A percentile compares a stretch with the other conserved stretches of the same genome.
Evolutionary conservation across 805 yeast species (phyloP).

Genomic region (Ogataea dorogensis): DNA sequence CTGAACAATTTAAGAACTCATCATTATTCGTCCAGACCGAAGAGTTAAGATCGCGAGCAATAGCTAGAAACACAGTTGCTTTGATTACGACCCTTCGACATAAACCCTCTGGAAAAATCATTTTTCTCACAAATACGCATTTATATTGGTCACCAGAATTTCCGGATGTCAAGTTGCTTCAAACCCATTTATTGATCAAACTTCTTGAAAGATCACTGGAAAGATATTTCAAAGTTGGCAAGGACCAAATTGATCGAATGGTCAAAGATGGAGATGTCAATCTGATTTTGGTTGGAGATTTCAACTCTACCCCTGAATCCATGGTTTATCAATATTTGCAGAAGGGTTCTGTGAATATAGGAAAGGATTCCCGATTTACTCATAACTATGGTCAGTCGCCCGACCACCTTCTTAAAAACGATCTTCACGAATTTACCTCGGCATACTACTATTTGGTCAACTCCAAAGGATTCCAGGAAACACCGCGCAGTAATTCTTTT

Average conservation of each 20-base stretch:
- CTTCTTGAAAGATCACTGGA: conserved; percentile 31
- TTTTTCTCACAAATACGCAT: conserved; percentile 59
- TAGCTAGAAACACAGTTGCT: conserved; percentile 56
- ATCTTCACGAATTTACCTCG: conserved; percentile 25
- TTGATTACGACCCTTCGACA: conserved; percentile 49
- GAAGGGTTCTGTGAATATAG: conserved; percentile 26
- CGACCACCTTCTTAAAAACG: conserved; percentile 11
- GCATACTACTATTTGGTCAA: conserved; percentile 30
- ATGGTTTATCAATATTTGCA: conserved; percentile 45
- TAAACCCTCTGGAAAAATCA: conserved; percentile 35
- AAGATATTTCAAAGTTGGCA: conserved; percentile 16
- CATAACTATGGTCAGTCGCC: conserved; percentile 22
- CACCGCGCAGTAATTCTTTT: conserved; percentile 49
- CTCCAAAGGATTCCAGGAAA: conserved; percentile 26
- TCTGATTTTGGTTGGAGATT: conserved; percentile 54
- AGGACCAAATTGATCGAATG: conserved; percentile 12
- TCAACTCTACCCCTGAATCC: conserved; percentile 51
- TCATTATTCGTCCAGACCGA: conserved; percentile 33
- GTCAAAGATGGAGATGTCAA: conserved; percentile 30
- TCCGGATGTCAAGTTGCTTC: conserved; percentile 54
- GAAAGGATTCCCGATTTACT: conserved; percentile 20
- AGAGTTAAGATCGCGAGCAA: conserved; percentile 37
- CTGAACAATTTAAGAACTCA: conserved; percentile 30
- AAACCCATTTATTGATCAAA: conserved; percentile 45
- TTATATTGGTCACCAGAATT: conserved; percentile 55